These are phyloP conservation scores for Akanthomyces uredinophilus DNA, from an alignment of 2,329 filamentous ascomycete species.

Conservation along the genomic window DNA sequence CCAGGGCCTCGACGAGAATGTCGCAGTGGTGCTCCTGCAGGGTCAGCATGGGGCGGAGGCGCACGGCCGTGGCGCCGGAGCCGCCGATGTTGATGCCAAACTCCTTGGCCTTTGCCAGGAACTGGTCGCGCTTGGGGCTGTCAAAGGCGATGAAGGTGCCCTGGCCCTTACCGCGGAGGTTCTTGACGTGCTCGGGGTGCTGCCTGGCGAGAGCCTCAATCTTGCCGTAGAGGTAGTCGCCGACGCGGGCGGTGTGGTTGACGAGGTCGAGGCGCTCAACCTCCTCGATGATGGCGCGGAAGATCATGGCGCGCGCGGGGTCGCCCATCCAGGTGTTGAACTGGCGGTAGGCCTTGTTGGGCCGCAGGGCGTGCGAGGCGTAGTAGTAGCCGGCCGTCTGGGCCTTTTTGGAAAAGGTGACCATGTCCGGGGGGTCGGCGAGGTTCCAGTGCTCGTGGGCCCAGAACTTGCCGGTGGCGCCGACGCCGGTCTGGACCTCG, in stretches of 20 bases:
- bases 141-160: constrained; percentile 95
- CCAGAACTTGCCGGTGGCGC: constrained; percentile 93
- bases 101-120: constrained; percentile 72
- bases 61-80: constrained; percentile 67
- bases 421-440: constrained; percentile 76
- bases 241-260: constrained; percentile 68
- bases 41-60: constrained; percentile 83
- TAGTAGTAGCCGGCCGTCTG: constrained; percentile 93
- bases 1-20: constrained; percentile 71
- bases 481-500: constrained; percentile 90
- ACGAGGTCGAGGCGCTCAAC: constrained; percentile 74
- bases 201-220: constrained; percentile 62
- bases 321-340: constrained; percentile 99
- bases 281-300: constrained; percentile 80
- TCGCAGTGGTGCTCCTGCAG: constrained; percentile 91
- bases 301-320: constrained; percentile 76
- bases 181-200: constrained; percentile 73
- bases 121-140: constrained; percentile 70
- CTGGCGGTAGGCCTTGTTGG: constrained; percentile 91
- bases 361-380: constrained; percentile 70
- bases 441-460: constrained; percentile 94
- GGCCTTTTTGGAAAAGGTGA: constrained; percentile 93
- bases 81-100: constrained; percentile 86
- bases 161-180: constrained; percentile 80
- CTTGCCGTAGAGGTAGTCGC: constrained; percentile 70